These are phyloP conservation scores for Kokia cookei DNA, from an alignment of 441 rosid genomes.

Conservation along the genomic window DNA sequence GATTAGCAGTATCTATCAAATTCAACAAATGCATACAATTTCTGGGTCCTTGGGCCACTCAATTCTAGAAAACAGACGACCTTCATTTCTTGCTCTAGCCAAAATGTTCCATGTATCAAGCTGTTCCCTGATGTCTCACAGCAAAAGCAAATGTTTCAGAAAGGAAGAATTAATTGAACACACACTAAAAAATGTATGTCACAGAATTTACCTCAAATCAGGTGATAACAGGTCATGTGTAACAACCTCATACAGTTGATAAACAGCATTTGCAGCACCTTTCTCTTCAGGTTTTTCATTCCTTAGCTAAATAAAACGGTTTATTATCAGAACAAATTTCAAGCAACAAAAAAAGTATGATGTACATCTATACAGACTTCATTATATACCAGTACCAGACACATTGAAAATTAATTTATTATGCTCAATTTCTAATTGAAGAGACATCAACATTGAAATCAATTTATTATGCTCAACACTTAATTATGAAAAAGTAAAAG, in stretches of 20 bases:
- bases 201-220: constrained; percentile 64
- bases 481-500: neutral
- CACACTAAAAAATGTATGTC: neutral
- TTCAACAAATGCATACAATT: constrained; percentile 47
- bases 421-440: neutral
- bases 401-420: neutral
- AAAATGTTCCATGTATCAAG: constrained; percentile 96
- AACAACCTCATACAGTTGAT: constrained; percentile 80
- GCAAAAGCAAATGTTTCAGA: constrained; percentile 10
- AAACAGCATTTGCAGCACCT: constrained; percentile 93
- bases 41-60: constrained; percentile 96
- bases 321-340: neutral
- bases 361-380: neutral
- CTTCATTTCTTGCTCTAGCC: constrained; percentile 81
- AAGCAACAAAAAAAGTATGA: neutral
- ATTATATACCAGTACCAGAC: neutral
- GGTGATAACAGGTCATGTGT: constrained; percentile 81
- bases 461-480: neutral
- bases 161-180: neutral
- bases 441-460: neutral
- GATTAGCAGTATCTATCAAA: neutral
- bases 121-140: constrained; percentile 62
- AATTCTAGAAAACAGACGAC: constrained; percentile 81
- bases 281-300: constrained; percentile 67
- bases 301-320: constrained; percentile 47